Base-by-base conservation (phyloP, 495 filamentous ascomycete genomes). In the Penicillium macrosclerotiorum region DNA sequence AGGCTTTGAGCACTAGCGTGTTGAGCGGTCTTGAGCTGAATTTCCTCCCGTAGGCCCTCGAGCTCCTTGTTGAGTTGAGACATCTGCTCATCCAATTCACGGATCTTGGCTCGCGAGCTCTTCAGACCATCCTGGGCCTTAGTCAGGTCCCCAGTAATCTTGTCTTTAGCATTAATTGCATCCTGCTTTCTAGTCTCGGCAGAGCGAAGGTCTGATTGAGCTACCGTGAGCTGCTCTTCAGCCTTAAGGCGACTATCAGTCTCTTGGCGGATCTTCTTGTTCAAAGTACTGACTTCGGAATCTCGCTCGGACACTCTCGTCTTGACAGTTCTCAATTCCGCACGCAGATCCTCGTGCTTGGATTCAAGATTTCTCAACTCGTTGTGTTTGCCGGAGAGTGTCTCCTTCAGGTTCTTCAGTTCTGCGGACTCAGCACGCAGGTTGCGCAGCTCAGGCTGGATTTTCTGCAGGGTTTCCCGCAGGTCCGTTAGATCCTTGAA, bases 401-500 rank as follows among this genome's bases (percentile, higher is more conserved):
- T 85, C 37, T 89, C 85, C 51, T 86, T 89, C 9, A 80, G 69
- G 2, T 68, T 67, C 66, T 84, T 88, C 29, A 96, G 68, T 9
- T 84, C 79, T 0, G 82, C 75, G 26, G 85, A 84, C 48, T 97
- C 93, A 27, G 79, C 78, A 7, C 88, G 80, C 7, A 96, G 68
- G 13, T 73, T 79, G 50, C 78, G 80, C 14, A 97, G 73, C 63
- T 98, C 93, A 1, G 90, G 88, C 51, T 96, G 89, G 8, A 84
- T 72, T 57, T 91, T 95, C 40, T 92, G 84, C 8, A 96, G 68
- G 7, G 88, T 78, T 26, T 88, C 83, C 23, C 84, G 72, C 33
- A 93, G 66, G 27, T 95, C 88, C 0, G 83, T 86, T 2, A 96
- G 67, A 44, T 96, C 90, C 58, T 91, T 95, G 68, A 89, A 97